Evolutionary conservation across 2,329 filamentous ascomycete species (phyloP).

Genomic region (Clonostachys rosea): DNA sequence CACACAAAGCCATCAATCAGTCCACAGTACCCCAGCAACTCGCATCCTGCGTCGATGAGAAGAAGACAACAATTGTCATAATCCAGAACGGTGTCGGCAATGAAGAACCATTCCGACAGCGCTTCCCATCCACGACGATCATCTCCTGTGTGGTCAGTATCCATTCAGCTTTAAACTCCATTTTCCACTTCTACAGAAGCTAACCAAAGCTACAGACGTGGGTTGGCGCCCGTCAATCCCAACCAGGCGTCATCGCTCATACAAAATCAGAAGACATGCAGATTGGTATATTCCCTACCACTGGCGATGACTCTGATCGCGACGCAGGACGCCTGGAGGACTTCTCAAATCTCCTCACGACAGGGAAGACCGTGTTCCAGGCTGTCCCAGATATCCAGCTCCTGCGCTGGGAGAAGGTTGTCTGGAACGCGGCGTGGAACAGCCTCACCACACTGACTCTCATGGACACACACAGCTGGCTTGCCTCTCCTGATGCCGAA

Average conservation of each 20-base stretch:
- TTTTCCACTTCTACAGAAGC: neutral
- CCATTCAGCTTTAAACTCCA: neutral
- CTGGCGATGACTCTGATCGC: conserved; percentile 8
- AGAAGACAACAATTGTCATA: conserved; percentile 53
- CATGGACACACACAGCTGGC: conserved; percentile 44
- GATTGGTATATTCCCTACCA: conserved; percentile 45
- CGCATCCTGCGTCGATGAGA: conserved; percentile 48
- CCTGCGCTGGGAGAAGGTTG: conserved; percentile 55
- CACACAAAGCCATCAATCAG: conserved; percentile 67
- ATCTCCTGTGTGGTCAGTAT: conserved; percentile 47
- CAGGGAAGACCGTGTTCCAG: conserved; percentile 37
- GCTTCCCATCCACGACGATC: conserved; percentile 57
- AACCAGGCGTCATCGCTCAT: conserved; percentile 43
- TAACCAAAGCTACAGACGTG: conserved; percentile 28
- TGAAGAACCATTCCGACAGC: conserved; percentile 58
- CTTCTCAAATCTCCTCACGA: conserved; percentile 31
- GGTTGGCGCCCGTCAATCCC: conserved; percentile 45
- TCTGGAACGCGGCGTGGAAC: conserved; percentile 59
- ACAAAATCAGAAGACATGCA: conserved; percentile 48
- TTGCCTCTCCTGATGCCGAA: conserved; percentile 38
- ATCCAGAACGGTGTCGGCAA: conserved; percentile 71
- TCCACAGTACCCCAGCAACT: conserved; percentile 57
- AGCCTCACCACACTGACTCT: conserved; percentile 52
- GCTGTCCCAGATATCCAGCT: conserved; percentile 48
- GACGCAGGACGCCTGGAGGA: conserved; percentile 30